A percentile compares a stretch with the other conserved stretches of the same genome.
These are phyloP conservation scores for Lithospermum erythrorhizon DNA, from an alignment of 257 asterid species.

Conservation along the genomic window DNA sequence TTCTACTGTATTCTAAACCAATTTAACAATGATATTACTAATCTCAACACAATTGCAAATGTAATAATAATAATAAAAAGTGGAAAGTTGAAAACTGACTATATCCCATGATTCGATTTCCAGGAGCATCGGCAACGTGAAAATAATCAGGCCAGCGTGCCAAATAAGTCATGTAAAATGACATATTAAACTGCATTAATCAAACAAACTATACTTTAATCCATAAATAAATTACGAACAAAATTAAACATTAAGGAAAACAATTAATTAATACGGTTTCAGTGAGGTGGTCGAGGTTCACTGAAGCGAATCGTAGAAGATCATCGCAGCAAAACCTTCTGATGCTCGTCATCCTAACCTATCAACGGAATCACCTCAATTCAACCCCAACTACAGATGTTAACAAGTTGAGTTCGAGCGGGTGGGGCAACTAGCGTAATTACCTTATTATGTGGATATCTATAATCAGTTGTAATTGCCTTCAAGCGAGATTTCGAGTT, in stretches of 20 bases:
- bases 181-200: conserved; percentile 35
- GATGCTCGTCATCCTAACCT: conserved; percentile 60
- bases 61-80: not conserved
- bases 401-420: no score
- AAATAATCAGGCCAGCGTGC: conserved; percentile 98
- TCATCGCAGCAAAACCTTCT: conserved; percentile 92
- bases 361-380: no score
- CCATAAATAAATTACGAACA: not conserved
- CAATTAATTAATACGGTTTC: conserved; percentile 42
- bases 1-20: no score
- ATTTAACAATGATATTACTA: no score
- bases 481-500: no score
- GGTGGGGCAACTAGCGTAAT: no score
- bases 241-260: no score
- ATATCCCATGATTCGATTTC: conserved; percentile 52
- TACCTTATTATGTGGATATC: no score
- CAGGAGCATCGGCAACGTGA: conserved; percentile 88
- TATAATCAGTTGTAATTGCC: no score
- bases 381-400: no score
- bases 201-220: not conserved
- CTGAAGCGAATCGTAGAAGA: conserved; percentile 78
- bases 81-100: conserved; percentile 15
- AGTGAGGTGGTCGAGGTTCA: conserved; percentile 86
- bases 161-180: conserved; percentile 89
- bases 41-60: no score